Evolutionary conservation across 2,329 filamentous ascomycete genomes (phyloP).

Genomic region (Cordyceps cicadae): DNA sequence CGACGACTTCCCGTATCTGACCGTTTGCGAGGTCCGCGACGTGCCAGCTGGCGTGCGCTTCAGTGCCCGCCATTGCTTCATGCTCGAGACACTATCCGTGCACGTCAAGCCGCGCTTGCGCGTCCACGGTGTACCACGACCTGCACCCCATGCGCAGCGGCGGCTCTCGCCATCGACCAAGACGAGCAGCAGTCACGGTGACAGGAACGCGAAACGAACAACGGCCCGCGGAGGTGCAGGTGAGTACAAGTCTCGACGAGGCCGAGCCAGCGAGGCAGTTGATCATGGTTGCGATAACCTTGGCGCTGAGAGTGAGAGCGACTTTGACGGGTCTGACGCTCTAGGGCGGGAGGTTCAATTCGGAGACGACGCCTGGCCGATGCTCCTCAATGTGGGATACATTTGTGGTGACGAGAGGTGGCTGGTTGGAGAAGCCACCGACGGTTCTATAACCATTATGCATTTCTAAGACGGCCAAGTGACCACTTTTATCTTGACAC

Average conservation of each 20-base stretch:
- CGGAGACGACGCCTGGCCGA: slow-evolving; percentile 34
- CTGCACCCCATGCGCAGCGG: not conserved
- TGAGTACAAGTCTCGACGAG: too few relatives aligned
- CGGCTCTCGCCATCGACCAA: not conserved
- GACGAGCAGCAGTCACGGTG: not conserved
- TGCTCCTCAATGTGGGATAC: slow-evolving; percentile 43
- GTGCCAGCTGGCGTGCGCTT: slow-evolving; percentile 35
- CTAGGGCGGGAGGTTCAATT: slow-evolving; percentile 30
- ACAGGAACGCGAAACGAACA: too few relatives aligned
- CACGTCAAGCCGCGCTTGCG: slow-evolving; percentile 33
- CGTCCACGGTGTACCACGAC: slow-evolving; percentile 20
- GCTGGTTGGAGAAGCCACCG: slow-evolving; percentile 49
- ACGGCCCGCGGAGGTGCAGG: too few relatives aligned
- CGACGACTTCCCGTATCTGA: slow-evolving; percentile 44
- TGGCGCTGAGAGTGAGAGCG: not conserved
- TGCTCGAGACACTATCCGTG: slow-evolving; percentile 37
- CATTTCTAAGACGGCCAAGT: slow-evolving; percentile 33
- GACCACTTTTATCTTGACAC: not conserved
- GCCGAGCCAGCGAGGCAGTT: not conserved
- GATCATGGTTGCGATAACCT: not conserved
- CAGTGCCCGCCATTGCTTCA: slow-evolving; percentile 38
- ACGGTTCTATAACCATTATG: slow-evolving; percentile 43
- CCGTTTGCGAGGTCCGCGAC: slow-evolving; percentile 38
- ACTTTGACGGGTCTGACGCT: not conserved
- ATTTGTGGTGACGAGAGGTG: slow-evolving; percentile 54